Conservation (phyloP, 2,329 filamentous ascomycete genomes). For the Meredithiella fracta region DNA sequence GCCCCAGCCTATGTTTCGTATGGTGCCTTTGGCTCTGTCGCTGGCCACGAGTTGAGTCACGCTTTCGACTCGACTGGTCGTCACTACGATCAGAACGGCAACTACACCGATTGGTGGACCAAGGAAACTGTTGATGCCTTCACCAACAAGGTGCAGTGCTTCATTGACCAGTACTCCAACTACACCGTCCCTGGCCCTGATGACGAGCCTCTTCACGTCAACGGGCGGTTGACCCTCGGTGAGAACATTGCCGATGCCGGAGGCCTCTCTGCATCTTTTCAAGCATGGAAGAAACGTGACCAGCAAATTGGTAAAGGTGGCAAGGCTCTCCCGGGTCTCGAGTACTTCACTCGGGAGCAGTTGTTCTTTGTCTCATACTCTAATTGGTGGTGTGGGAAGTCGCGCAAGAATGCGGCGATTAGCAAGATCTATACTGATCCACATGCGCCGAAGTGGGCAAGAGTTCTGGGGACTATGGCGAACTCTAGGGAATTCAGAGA, state of each 20-base stretch:
- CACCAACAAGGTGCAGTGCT: constrained; percentile 43
- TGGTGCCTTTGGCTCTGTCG: constrained; percentile 50
- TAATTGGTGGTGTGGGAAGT: constrained; percentile 52
- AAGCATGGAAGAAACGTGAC: constrained; percentile 47
- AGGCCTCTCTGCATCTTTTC: constrained; percentile 44
- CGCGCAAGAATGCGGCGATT: constrained; percentile 39
- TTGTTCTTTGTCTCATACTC: constrained; percentile 52
- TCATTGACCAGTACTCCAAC: constrained; percentile 49
- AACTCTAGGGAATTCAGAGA: constrained; percentile 53
- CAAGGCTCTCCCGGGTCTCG: constrained; percentile 41
- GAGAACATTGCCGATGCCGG: constrained; percentile 61
- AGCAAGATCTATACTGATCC: constrained; percentile 43
- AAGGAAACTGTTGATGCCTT: constrained; percentile 42
- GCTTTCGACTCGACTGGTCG: constrained; percentile 52
- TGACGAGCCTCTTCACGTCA: constrained; percentile 40
- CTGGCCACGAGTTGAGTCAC: constrained; percentile 54
- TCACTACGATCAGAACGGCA: constrained; percentile 47
- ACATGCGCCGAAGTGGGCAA: constrained; percentile 46
- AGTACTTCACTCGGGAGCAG: constrained; percentile 48
- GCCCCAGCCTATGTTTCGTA: constrained; percentile 51
- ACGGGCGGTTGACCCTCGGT: constrained; percentile 45
- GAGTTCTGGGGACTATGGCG: constrained; percentile 45
- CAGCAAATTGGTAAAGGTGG: constrained; percentile 28
- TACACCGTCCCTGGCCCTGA: constrained; percentile 21
- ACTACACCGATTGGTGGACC: constrained; percentile 52